phyloP scores from a whole-genome alignment of 345 rosid genomes.

The Salix koriyanagi region DNA sequence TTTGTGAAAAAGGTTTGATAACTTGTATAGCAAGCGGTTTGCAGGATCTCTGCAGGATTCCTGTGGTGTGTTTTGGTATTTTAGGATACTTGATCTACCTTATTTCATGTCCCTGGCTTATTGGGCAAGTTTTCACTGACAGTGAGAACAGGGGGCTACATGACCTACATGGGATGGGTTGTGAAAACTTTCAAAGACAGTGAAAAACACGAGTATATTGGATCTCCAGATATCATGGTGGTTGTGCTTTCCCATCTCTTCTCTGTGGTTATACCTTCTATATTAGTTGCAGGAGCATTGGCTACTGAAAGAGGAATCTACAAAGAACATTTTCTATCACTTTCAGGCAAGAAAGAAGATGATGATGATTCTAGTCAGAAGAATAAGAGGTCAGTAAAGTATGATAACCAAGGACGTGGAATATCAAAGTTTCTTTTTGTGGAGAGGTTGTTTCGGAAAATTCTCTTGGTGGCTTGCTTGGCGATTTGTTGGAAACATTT shows the following conservation, averaged over 20 bases:
- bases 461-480: constrained; percentile 52
- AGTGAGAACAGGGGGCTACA: constrained; percentile 50
- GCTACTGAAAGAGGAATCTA: constrained; percentile 66
- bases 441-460: constrained; percentile 47
- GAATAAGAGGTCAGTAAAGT: constrained; percentile 25
- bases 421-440: constrained; percentile 27
- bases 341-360: constrained; percentile 72
- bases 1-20: constrained; percentile 41
- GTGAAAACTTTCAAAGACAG: constrained; percentile 31
- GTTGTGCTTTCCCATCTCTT: constrained; percentile 75
- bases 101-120: constrained; percentile 67
- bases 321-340: constrained; percentile 46
- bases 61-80: constrained; percentile 58
- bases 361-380: constrained; percentile 31
- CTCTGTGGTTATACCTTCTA: constrained; percentile 61
- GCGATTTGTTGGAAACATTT: constrained; percentile 75
- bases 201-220: constrained; percentile 48
- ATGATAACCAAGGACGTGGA: constrained; percentile 20
- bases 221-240: constrained; percentile 80
- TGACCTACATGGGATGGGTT: constrained; percentile 88
- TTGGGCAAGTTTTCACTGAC: constrained; percentile 62
- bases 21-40: constrained; percentile 54
- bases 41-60: constrained; percentile 67
- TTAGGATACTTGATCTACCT: constrained; percentile 61
- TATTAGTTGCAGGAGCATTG: constrained; percentile 45